phyloP scores from a whole-genome alignment of 2,329 filamentous ascomycete genomes.

The Aplosporella prunicola region DNA sequence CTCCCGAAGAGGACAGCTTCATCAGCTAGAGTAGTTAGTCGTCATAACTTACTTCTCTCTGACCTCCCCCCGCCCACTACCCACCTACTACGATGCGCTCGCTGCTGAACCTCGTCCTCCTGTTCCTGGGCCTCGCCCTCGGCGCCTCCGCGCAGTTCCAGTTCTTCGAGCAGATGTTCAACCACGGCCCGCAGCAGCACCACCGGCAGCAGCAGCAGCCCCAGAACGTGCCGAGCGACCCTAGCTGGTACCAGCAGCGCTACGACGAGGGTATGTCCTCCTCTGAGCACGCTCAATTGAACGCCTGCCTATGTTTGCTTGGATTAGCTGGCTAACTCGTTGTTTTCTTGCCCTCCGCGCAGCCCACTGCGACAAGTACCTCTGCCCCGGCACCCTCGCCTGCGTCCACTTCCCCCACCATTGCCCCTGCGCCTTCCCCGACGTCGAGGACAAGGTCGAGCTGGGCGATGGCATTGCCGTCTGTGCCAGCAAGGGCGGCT shows the following conservation, averaged over 20 bases:
- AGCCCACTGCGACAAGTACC: conserved; percentile 87
- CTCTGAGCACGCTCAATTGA: neutral
- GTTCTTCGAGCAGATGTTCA: conserved; percentile 98
- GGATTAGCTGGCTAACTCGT: neutral
- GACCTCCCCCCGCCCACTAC: neutral
- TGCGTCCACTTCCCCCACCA: conserved; percentile 97
- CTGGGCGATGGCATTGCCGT: conserved; percentile 62
- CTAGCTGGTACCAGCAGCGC: conserved; percentile 63
- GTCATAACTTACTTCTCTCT: no score
- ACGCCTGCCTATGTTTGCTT: neutral
- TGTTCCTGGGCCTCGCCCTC: conserved; percentile 43
- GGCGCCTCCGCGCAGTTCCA: conserved; percentile 73
- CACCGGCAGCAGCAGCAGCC: conserved; percentile 50
- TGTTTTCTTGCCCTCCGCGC: neutral
- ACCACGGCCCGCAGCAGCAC: conserved; percentile 50
- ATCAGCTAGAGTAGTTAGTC: no score
- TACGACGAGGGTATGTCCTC: conserved; percentile 54
- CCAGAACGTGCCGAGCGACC: conserved; percentile 79
- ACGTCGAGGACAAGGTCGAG: conserved; percentile 58
- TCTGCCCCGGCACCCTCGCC: conserved; percentile 87
- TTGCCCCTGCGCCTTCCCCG: conserved; percentile 76
- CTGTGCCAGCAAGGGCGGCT: conserved; percentile 68
- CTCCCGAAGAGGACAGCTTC: no score
- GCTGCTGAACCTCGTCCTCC: conserved; percentile 14
- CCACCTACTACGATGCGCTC: conserved; percentile 17